phyloP scores from a whole-genome alignment of 176 grass and related monocot species.

The Eleusine indica region DNA sequence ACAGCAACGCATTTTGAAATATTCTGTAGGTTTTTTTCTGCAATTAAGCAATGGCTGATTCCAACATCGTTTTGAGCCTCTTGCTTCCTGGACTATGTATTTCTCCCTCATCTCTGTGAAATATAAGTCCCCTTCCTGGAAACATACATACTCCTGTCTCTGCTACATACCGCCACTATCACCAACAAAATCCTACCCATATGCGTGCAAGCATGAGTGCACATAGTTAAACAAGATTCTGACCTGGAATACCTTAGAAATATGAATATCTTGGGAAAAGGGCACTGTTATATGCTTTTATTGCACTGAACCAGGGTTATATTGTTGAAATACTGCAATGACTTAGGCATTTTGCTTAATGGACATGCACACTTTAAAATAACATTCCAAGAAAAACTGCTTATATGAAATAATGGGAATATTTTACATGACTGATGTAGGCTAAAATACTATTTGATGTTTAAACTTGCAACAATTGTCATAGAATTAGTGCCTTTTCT shows the following conservation, averaged over 20 bases:
- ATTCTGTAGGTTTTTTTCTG: neutral
- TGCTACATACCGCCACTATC: neutral
- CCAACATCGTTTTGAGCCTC: neutral
- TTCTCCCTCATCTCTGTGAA: neutral
- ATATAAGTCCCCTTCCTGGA: neutral
- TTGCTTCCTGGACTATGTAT: conserved; percentile 15
- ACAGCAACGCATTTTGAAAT: neutral
- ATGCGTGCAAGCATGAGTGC: neutral
- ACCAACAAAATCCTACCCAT: neutral
- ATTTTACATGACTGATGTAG: neutral
- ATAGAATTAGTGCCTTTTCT: neutral
- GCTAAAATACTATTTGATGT: conserved; percentile 13
- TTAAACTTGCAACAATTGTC: neutral
- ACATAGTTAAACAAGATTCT: neutral
- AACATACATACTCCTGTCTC: neutral
- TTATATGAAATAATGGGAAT: neutral
- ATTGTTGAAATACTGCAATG: neutral
- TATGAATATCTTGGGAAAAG: neutral
- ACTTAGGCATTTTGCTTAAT: neutral
- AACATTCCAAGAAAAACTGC: neutral
- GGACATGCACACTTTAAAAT: neutral
- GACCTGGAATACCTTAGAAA: neutral
- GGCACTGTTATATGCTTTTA: neutral
- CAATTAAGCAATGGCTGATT: conserved; percentile 7
- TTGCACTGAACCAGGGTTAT: neutral